A percentile compares a stretch with the other conserved stretches of the same genome.
Conservation (phyloP, 352 stramenopile species). For the Phytophthora hybrid region DNA sequence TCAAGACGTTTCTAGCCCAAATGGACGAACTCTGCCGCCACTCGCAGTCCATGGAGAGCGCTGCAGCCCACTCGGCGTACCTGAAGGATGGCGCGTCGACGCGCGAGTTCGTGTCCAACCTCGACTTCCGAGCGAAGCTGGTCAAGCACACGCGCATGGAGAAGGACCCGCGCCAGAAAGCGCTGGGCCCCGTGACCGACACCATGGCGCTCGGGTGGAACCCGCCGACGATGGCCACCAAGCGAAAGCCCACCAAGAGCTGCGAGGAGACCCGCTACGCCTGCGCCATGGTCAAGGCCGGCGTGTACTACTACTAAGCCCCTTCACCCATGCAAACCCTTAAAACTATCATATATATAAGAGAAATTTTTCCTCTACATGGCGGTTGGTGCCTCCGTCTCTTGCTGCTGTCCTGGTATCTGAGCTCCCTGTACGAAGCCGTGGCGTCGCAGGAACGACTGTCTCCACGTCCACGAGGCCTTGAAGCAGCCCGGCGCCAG, state of each 20-base stretch:
- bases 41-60: conserved; percentile 44
- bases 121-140: conserved; percentile 57
- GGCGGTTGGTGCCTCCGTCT: not conserved
- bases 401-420: not conserved
- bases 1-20: conserved; percentile 38
- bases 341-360: no score
- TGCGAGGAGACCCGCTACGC: conserved; percentile 76
- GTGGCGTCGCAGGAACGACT: conserved; percentile 37
- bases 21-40: conserved; percentile 45
- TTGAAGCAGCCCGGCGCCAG: conserved; percentile 36
- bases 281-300: conserved; percentile 79
- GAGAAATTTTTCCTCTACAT: no score
- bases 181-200: conserved; percentile 58
- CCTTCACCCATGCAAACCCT: not conserved
- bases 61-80: conserved; percentile 45
- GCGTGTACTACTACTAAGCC: conserved; percentile 78
- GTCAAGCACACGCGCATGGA: conserved; percentile 70
- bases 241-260: conserved; percentile 65
- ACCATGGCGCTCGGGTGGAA: conserved; percentile 63
- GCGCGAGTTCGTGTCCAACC: conserved; percentile 69
- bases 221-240: conserved; percentile 50
- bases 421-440: conserved; percentile 18
- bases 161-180: conserved; percentile 56
- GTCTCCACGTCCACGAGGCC: conserved; percentile 37
- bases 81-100: conserved; percentile 41